A percentile compares a stretch with the other conserved stretches of the same genome.
Conservation (phyloP, 2,329 filamentous ascomycete species). For the Fusarium sp. region DNA sequence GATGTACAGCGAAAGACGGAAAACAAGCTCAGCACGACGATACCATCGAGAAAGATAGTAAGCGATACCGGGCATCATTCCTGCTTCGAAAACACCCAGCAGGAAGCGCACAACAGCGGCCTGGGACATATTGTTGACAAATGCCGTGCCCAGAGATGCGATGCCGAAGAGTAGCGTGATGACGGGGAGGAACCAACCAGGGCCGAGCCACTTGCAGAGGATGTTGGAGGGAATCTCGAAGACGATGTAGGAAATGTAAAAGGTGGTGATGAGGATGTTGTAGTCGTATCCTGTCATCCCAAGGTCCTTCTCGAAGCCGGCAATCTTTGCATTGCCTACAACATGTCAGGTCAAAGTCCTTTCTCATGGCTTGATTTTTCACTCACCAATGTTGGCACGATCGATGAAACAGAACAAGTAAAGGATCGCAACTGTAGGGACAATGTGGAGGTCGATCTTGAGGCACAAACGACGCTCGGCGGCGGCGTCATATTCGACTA, state of each 20-base stretch:
- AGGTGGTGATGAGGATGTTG: conserved; percentile 70
- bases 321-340: conserved; percentile 33
- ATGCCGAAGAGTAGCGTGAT: conserved; percentile 70
- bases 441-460: conserved; percentile 70
- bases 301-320: conserved; percentile 32
- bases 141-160: conserved; percentile 70
- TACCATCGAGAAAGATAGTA: conserved; percentile 77
- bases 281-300: conserved; percentile 65
- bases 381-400: conserved; percentile 51
- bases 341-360: not conserved
- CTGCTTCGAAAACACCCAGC: conserved; percentile 72
- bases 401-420: conserved; percentile 77
- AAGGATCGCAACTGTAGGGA: conserved; percentile 69
- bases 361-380: not conserved
- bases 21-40: conserved; percentile 70
- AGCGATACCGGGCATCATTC: conserved; percentile 74
- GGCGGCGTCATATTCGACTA: conserved; percentile 27
- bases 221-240: conserved; percentile 75
- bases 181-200: conserved; percentile 72
- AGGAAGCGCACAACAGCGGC: conserved; percentile 70
- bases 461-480: conserved; percentile 53
- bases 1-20: conserved; percentile 73
- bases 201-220: conserved; percentile 72
- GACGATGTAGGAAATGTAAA: conserved; percentile 75
- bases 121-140: conserved; percentile 63